Base-by-base conservation (phyloP, 306 rosid species). In the Calophaca sinica region DNA sequence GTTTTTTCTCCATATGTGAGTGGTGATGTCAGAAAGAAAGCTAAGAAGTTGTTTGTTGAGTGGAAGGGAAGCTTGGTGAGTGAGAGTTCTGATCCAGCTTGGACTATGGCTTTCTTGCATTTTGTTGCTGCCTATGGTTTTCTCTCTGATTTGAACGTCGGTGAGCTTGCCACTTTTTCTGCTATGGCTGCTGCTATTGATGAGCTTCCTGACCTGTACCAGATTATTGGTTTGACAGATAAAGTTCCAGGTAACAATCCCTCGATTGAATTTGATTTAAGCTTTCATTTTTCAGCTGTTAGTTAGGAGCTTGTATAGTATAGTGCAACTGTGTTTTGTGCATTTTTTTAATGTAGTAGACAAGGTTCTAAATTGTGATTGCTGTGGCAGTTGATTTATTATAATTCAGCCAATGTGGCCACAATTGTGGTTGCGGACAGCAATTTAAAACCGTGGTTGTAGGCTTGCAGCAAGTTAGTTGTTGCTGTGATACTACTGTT, bases 41-140 rank as follows among this genome's bases (percentile, higher is more conserved):
- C 93, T 0, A 85, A 65, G 88, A 84, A 10, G 72, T 7, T 89
- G 79, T 86, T 84, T 2, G 1, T 26, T 20, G 85, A 85, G 63
- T 93, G 92, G 98, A 88, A 81, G 74, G 81, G 49, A 14, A 80
- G 78, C 53, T 44, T 84, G 71, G 41, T 53, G 38, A 51, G 20
- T 61, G 86, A 78, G 9, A 79, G 44, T n/a, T 81, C 68, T 13
- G 82, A 80, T 32, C 60, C 86, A 1, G 35, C 79, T 6, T 93
- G 85, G 77, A 83, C 87, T 0, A 72, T 89, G 84, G 88, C 87
- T 45, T 80, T 91, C 65, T 80, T 91, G 89, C 89, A 83, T 79
- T 88, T 93, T 71, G 85, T 84, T 59, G 87, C 82, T 9, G 84
- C 85, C 2, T 93, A 75, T 80, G 88, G 89, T 2, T 72, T 91